These are phyloP conservation scores for Elymus sibiricus DNA, from an alignment of 176 grass and related monocot genomes.

Conservation along the genomic window DNA sequence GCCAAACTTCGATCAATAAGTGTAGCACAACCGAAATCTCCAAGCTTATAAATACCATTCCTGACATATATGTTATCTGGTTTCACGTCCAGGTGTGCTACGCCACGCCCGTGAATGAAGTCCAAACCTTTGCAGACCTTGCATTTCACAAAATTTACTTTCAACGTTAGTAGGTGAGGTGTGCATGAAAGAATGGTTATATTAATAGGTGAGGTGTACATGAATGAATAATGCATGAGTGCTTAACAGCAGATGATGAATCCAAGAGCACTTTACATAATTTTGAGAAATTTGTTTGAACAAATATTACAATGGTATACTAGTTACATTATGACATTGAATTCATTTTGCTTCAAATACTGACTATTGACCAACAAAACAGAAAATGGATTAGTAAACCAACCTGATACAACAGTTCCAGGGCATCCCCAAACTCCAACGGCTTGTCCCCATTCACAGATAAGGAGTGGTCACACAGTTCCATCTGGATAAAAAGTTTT, in stretches of 20 bases:
- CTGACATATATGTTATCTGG: conserved; percentile 91
- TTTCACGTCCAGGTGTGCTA: conserved; percentile 95
- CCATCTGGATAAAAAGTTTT: conserved; percentile 93
- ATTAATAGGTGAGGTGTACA: conserved; percentile 29
- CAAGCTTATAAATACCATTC: conserved; percentile 81
- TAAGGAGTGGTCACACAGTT: conserved; percentile 72
- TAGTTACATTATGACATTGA: background rate
- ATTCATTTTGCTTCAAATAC: background rate
- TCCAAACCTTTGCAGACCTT: conserved; percentile 85
- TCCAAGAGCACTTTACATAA: background rate
- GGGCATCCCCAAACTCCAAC: conserved; percentile 51
- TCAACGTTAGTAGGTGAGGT: conserved; percentile 27
- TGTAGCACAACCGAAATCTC: conserved; percentile 91
- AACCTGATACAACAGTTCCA: conserved; percentile 88
- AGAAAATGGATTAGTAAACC: conserved; percentile 2
- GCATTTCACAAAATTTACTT: conserved; percentile 26
- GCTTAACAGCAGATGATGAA: background rate
- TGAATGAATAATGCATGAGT: background rate
- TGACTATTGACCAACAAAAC: conserved; percentile 11
- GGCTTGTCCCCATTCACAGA: conserved; percentile 38
- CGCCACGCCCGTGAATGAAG: conserved; percentile 71
- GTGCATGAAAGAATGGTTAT: conserved; percentile 12
- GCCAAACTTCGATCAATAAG: conserved; percentile 61
- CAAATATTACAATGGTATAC: background rate
- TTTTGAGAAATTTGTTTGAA: conserved; percentile 14